Percentiles rank a stretch among this genome's conserved stretches.
Evolutionary conservation across 768 basidiomycete species (phyloP).

Genomic region (Pholiota conissans): DNA sequence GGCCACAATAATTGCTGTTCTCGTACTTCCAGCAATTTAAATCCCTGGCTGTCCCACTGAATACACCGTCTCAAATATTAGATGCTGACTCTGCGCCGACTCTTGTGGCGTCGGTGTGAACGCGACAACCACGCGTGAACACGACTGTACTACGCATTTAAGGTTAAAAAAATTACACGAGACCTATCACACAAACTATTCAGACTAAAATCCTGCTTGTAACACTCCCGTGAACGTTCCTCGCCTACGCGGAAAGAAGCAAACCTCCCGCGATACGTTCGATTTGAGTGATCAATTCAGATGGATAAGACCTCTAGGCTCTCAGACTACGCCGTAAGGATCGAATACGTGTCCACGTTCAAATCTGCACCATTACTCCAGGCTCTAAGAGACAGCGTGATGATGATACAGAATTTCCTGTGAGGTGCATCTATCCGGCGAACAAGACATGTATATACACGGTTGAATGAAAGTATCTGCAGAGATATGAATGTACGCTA

Average conservation of each 20-base stretch:
- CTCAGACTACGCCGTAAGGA: no score
- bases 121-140: no score
- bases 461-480: background rate
- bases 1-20: background rate
- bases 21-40: no score
- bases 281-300: background rate
- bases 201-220: background rate
- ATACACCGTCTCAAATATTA: no score
- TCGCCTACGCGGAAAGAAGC: background rate
- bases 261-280: constrained; percentile 3
- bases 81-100: background rate
- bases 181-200: constrained; percentile 4
- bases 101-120: background rate
- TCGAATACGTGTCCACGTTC: background rate
- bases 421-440: background rate
- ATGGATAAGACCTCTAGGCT: no score
- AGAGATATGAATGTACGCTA: background rate
- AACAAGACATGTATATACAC: background rate
- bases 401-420: background rate
- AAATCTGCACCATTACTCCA: no score
- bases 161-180: no score
- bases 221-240: background rate
- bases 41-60: no score
- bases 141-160: background rate
- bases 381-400: background rate